These are phyloP conservation scores for Vanilla planifolia DNA, from an alignment of 106 monocot species.

Conservation along the genomic window DNA sequence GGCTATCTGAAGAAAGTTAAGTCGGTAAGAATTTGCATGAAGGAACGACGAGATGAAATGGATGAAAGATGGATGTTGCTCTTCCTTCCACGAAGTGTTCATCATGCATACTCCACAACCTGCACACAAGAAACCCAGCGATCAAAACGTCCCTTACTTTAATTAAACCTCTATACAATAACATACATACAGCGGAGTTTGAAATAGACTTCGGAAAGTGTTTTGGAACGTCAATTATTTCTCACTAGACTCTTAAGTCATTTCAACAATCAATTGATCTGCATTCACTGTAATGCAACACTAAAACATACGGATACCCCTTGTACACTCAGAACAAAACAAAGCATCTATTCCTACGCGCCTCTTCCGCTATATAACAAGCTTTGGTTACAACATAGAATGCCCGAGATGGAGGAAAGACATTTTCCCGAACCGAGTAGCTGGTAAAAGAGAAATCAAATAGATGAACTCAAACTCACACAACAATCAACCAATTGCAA, in stretches of 20 bases:
- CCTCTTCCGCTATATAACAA: neutral
- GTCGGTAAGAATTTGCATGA: constrained; percentile 70
- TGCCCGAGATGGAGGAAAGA: no score
- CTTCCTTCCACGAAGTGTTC: constrained; percentile 73
- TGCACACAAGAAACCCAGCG: constrained; percentile 11
- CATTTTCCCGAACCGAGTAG: no score
- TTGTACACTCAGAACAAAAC: neutral
- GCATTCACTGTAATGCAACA: no score
- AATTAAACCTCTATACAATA: neutral
- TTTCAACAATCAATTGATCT: no score
- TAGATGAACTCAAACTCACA: neutral
- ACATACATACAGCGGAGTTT: neutral
- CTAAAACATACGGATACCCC: neutral
- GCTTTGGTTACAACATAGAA: neutral
- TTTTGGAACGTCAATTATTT: no score
- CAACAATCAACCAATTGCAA: neutral
- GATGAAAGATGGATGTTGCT: constrained; percentile 75
- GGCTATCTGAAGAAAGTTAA: constrained; percentile 75
- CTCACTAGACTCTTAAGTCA: no score
- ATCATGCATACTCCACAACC: constrained; percentile 89
- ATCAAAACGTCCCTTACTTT: neutral
- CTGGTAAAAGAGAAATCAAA: no score
- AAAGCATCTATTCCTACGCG: neutral
- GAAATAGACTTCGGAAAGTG: no score
- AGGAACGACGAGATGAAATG: constrained; percentile 74